Conservation (phyloP, 148 eudicot genomes). For the Camellia lanceoleosa region DNA sequence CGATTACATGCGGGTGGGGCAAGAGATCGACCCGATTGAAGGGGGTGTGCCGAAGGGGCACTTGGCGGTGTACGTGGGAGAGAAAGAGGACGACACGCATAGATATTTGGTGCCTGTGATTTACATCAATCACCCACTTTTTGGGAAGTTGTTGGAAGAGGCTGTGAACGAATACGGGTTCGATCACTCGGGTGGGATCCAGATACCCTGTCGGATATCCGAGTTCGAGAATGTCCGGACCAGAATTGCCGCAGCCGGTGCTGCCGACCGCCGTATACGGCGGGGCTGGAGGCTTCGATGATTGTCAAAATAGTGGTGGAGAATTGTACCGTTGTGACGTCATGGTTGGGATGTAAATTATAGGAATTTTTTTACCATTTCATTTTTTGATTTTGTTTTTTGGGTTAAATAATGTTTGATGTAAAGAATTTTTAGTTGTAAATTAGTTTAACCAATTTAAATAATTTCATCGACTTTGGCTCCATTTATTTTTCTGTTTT, state of each 20-base stretch:
- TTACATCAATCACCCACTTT: constrained; percentile 79
- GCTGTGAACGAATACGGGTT: constrained; percentile 72
- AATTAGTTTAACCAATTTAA: too few species aligned
- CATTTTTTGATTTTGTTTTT: too few species aligned
- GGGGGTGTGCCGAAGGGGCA: constrained; percentile 62
- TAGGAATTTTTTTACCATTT: too few species aligned
- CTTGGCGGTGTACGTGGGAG: constrained; percentile 74
- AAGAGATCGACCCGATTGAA: constrained; percentile 17
- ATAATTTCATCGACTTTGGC: too few species aligned
- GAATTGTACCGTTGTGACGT: too few species aligned
- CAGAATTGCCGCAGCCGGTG: constrained; percentile 45
- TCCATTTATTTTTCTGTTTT: too few species aligned
- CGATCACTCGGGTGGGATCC: constrained; percentile 74
- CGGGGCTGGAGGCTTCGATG: constrained; percentile 8
- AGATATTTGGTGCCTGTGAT: constrained; percentile 68
- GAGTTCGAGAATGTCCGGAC: constrained; percentile 57
- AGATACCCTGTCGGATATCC: constrained; percentile 66
- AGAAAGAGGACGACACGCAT: constrained; percentile 44
- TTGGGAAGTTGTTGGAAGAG: constrained; percentile 53
- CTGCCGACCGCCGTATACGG: constrained; percentile 22
- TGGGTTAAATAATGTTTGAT: too few species aligned
- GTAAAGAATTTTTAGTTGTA: too few species aligned
- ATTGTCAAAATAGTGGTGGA: too few species aligned
- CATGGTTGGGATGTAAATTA: too few species aligned
- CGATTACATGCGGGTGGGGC: constrained; percentile 39